These are phyloP conservation scores for Boletus huronensis DNA, from an alignment of 768 basidiomycete genomes.

Conservation along the genomic window DNA sequence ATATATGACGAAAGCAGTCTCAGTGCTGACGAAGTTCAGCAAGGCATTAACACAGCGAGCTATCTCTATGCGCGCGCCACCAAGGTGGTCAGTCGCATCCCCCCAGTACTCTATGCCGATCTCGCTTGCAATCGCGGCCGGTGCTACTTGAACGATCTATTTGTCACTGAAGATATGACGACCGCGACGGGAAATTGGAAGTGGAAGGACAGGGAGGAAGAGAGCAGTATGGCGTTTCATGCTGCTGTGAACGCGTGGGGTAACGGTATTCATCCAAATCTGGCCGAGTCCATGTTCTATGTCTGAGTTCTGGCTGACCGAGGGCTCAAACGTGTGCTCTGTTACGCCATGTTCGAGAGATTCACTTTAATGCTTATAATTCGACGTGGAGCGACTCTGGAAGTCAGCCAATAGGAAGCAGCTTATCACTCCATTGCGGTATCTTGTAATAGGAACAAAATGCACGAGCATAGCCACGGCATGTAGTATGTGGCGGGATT, in stretches of 20 bases:
- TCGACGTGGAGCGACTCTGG: not conserved
- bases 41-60: constrained; percentile 62
- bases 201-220: constrained; percentile 31
- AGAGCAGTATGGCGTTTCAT: constrained; percentile 9
- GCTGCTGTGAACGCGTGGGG: constrained; percentile 42
- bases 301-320: constrained; percentile 37
- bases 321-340: not conserved
- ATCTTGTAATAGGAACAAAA: not conserved
- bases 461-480: not conserved
- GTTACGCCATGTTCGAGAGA: not conserved
- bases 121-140: constrained; percentile 77
- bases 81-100: constrained; percentile 75
- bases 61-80: constrained; percentile 78
- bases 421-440: not conserved
- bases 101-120: constrained; percentile 79
- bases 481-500: not conserved
- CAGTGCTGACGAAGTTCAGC: constrained; percentile 66
- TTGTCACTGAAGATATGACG: constrained; percentile 52
- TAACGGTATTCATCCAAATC: constrained; percentile 49
- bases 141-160: constrained; percentile 69
- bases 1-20: constrained; percentile 74
- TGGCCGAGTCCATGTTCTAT: constrained; percentile 69
- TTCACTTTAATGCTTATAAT: not conserved
- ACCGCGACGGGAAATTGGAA: constrained; percentile 25
- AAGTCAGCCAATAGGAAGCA: not conserved